Evolutionary conservation across 78 protist species (phyloP).

Genomic region (Dictyostelium intermedium): DNA sequence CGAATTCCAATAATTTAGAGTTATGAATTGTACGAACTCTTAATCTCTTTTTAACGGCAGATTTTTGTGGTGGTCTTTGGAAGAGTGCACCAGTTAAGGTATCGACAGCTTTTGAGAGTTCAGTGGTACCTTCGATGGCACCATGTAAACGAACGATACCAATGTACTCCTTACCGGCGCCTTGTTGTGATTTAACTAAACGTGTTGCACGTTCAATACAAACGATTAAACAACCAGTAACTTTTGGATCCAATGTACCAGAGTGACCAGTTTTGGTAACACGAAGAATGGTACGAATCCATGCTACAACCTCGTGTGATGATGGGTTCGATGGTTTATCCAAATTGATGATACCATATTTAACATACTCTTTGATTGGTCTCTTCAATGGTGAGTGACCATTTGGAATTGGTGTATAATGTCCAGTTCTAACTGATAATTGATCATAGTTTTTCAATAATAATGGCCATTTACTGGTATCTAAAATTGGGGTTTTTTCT

Average conservation of each 20-base stretch:
- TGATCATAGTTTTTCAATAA: constrained; percentile 94
- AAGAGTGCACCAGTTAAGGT: constrained; percentile 98
- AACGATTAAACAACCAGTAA: constrained; percentile 99
- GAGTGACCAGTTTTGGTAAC: constrained; percentile 98
- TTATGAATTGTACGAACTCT: constrained; percentile 98
- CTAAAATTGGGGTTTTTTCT: constrained; percentile 75
- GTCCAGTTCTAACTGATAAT: constrained; percentile 95
- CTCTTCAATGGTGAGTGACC: constrained; percentile 98
- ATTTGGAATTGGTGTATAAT: constrained; percentile 97
- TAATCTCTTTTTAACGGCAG: constrained; percentile 95
- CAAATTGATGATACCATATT: constrained; percentile 98
- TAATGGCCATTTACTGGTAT: constrained; percentile 82
- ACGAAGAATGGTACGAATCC: constrained; percentile 96
- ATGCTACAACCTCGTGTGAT: constrained; percentile 99
- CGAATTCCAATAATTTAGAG: constrained; percentile 95
- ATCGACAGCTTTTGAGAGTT: constrained; percentile 85
- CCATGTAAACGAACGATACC: constrained; percentile 95
- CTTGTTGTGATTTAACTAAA: constrained; percentile 99
- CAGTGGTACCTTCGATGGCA: constrained; percentile 81
- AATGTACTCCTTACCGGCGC: constrained; percentile 99
- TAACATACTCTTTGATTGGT: constrained; percentile 94
- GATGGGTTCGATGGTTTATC: constrained; percentile 99
- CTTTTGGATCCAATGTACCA: constrained; percentile 99
- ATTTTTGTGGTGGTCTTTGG: constrained; percentile 99
- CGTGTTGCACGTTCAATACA: constrained; percentile 99